phyloP scores from a whole-genome alignment of 2,329 filamentous ascomycete genomes.

The Alternaria sp. region DNA sequence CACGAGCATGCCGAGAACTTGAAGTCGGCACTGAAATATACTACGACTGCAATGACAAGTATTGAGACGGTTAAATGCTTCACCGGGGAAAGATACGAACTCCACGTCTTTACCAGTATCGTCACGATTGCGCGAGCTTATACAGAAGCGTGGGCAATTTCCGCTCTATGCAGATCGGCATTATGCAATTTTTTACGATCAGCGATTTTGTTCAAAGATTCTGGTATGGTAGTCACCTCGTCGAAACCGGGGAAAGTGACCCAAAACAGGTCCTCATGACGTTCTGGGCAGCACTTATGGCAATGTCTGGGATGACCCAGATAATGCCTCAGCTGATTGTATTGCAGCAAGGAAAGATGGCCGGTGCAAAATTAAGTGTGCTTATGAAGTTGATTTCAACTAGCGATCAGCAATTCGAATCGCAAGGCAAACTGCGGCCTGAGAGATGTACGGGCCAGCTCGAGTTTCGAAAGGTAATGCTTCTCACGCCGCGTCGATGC shows the following conservation, averaged over 20 bases:
- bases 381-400: slow-evolving; percentile 49
- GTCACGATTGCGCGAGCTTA: slow-evolving; percentile 65
- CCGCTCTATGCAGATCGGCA: slow-evolving; percentile 74
- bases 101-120: slow-evolving; percentile 66
- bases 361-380: slow-evolving; percentile 67
- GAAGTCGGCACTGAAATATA: slow-evolving; percentile 72
- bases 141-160: slow-evolving; percentile 73
- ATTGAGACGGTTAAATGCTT: slow-evolving; percentile 89
- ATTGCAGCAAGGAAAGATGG: slow-evolving; percentile 78
- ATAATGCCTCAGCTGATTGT: slow-evolving; percentile 79
- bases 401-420: slow-evolving; percentile 19
- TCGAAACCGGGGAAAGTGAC: slow-evolving; percentile 63
- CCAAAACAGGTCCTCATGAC: slow-evolving; percentile 78
- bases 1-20: slow-evolving; percentile 71
- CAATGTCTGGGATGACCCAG: slow-evolving; percentile 75
- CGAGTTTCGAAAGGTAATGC: slow-evolving; percentile 69
- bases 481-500: not conserved
- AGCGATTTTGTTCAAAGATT: slow-evolving; percentile 87
- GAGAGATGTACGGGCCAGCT: slow-evolving; percentile 68
- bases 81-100: slow-evolving; percentile 75
- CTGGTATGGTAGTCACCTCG: slow-evolving; percentile 80
- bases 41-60: slow-evolving; percentile 70
- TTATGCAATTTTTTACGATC: slow-evolving; percentile 75
- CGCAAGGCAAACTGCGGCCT: slow-evolving; percentile 28
- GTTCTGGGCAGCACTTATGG: slow-evolving; percentile 81